A percentile compares a stretch with the other conserved stretches of the same genome.
Evolutionary conservation across 768 basidiomycete species (phyloP).

Genomic region (Harrya chromipes): DNA sequence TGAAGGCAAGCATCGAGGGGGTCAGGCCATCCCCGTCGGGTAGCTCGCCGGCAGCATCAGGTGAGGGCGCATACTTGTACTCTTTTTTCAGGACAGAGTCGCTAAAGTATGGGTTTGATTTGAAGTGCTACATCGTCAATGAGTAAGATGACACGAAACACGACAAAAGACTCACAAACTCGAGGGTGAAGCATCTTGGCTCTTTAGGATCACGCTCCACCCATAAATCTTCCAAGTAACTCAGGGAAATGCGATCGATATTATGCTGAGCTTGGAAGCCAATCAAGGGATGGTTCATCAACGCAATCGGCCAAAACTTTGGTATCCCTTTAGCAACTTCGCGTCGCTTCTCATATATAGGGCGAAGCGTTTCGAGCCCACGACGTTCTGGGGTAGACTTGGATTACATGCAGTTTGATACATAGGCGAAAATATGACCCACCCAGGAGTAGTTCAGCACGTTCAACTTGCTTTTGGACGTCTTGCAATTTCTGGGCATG

Average conservation of each 20-base stretch:
- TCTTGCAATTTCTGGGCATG: slow-evolving; percentile 65
- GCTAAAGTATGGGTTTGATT: slow-evolving; percentile 80
- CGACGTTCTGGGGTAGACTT: slow-evolving; percentile 51
- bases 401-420: slow-evolving; percentile 5
- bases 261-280: slow-evolving; percentile 66
- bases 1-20: slow-evolving; percentile 74
- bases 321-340: slow-evolving; percentile 59
- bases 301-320: slow-evolving; percentile 84
- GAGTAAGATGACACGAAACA: slow-evolving; percentile 3
- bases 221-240: slow-evolving; percentile 85
- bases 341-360: slow-evolving; percentile 72
- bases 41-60: slow-evolving; percentile 50
- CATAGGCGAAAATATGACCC: slow-evolving; percentile 25
- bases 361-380: slow-evolving; percentile 51
- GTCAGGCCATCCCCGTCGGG: slow-evolving; percentile 75
- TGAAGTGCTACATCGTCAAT: slow-evolving; percentile 58
- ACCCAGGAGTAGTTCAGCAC: slow-evolving; percentile 73
- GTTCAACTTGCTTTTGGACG: slow-evolving; percentile 66
- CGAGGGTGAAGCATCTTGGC: slow-evolving; percentile 77
- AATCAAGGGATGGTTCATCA: slow-evolving; percentile 69
- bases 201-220: slow-evolving; percentile 69
- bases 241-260: slow-evolving; percentile 78
- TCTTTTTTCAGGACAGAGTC: slow-evolving; percentile 78
- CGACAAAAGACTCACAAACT: slow-evolving; percentile 67
- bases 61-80: slow-evolving; percentile 64